Evolutionary conservation across 805 yeast genomes (phyloP).

Genomic region (Pichia kluyveri): DNA sequence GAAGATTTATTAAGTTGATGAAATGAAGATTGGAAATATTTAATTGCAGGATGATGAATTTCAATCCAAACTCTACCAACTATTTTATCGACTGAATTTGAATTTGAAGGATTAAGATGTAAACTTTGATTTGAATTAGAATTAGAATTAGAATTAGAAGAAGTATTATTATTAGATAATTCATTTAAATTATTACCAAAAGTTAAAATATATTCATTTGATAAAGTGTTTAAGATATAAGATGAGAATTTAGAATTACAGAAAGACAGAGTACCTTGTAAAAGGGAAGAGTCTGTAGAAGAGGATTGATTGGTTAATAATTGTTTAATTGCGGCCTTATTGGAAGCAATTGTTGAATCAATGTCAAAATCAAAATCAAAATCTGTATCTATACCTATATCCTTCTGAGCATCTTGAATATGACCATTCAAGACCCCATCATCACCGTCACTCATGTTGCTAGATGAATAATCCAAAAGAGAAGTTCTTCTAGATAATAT

Average conservation of each 20-base stretch:
- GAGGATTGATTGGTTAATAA: slow-evolving; percentile 19
- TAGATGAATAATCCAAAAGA: no score
- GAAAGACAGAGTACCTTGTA: slow-evolving; percentile 40
- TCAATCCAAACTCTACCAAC: slow-evolving; percentile 52
- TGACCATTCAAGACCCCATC: no score
- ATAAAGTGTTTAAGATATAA: slow-evolving; percentile 33
- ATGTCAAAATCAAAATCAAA: slow-evolving; percentile 5
- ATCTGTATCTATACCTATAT: no score
- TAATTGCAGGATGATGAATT: slow-evolving; percentile 56
- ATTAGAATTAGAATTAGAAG: background rate
- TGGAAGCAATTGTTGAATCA: slow-evolving; percentile 13
- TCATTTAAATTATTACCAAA: background rate
- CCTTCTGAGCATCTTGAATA: no score
- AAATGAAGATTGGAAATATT: slow-evolving; percentile 39
- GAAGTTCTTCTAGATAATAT: no score
- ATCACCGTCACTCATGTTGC: no score
- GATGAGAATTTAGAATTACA: slow-evolving; percentile 38
- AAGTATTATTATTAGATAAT: background rate
- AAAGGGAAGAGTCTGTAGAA: slow-evolving; percentile 31
- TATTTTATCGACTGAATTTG: slow-evolving; percentile 14
- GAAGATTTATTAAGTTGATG: slow-evolving; percentile 7
- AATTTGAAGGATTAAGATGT: slow-evolving; percentile 1
- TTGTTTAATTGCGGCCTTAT: slow-evolving; percentile 25
- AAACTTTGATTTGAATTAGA: background rate
- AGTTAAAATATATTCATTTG: slow-evolving; percentile 4